Evolutionary conservation across 441 rosid genomes (phyloP), one percentile per base, ranked within the genome.

Genomic region (Erysimum cheiri): DNA sequence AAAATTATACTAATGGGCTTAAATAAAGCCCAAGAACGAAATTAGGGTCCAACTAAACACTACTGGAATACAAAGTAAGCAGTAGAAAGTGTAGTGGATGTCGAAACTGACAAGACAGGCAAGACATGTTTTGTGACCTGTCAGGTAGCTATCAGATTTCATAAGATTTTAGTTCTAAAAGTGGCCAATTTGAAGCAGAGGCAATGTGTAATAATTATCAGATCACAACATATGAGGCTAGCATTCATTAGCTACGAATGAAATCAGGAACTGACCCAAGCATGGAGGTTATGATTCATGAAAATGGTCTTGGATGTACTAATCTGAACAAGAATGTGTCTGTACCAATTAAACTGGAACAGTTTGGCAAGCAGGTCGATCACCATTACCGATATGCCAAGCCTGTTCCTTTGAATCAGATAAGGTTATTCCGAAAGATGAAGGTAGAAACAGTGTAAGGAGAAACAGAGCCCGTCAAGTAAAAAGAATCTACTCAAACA

Each of bases 361-460:
- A 56, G 48, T 33, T 54, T 13, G 33, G 41, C 58, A 47, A 64
- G 15, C 47, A 70, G 29, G 14, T 44, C 46, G 29, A 13, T 24
- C 6, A 26, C 43, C 67, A 40, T 28, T 54, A 54, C 4, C 40
- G 0, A 70, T 31, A 31, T 17, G 31, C 49, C 56, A 62, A 43
- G 7, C 26, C 12, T 39, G 46, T 48, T 57, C 59, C 43, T 39
- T 64, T 56, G 70, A 12, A 28, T 36, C 67, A 57, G 17, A 47
- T 36, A 17, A 17, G 0, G 7, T 55, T 52, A n/a, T 43, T 33
- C 32, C 7, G 36, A 28, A 29, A 28, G 44, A 33, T 14, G 35
- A 14, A 33, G 6, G 5, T n/a, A 36, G 7, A 15, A 72, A 10
- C 41, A 36, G 22, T 6, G 5, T 33, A 49, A 35, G 3, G 31